phyloP scores from a whole-genome alignment of 106 monocot species.

The Agapanthus africanus region DNA sequence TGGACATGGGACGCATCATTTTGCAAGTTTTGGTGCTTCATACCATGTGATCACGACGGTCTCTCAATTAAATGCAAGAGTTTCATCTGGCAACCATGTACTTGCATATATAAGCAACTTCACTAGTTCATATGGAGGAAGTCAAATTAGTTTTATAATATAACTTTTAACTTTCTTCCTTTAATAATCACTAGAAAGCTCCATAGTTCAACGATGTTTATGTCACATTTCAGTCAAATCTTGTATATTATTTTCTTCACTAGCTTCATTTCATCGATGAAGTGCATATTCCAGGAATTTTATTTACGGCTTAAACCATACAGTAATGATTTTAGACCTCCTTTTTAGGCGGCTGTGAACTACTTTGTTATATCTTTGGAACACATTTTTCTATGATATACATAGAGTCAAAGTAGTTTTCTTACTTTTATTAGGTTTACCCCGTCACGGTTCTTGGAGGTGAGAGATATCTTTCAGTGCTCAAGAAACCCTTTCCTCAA shows the following conservation, averaged over 20 bases:
- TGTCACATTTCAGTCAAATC: not conserved
- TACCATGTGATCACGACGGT: too few relatives aligned
- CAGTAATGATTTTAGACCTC: not conserved
- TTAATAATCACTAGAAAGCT: not conserved
- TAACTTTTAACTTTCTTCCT: not conserved
- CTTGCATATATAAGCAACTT: not conserved
- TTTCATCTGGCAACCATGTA: too few relatives aligned
- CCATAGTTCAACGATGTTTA: not conserved
- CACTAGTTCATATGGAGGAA: not conserved
- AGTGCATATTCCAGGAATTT: not conserved
- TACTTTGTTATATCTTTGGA: not conserved
- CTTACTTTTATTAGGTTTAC: conserved; percentile 43
- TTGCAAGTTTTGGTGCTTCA: too few relatives aligned
- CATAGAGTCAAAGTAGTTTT: too few relatives aligned
- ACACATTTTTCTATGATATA: not conserved
- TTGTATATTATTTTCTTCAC: not conserved
- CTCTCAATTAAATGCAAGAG: too few relatives aligned
- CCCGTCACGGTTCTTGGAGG: conserved; percentile 77
- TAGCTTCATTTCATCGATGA: not conserved
- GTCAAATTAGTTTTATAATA: not conserved
- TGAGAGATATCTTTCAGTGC: conserved; percentile 55
- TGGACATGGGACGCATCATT: too few relatives aligned
- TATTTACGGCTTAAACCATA: not conserved
- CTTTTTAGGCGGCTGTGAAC: not conserved
- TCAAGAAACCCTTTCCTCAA: conserved; percentile 81